Conservation (phyloP, 176 grass and related monocot species). For the Carex parvula region DNA sequence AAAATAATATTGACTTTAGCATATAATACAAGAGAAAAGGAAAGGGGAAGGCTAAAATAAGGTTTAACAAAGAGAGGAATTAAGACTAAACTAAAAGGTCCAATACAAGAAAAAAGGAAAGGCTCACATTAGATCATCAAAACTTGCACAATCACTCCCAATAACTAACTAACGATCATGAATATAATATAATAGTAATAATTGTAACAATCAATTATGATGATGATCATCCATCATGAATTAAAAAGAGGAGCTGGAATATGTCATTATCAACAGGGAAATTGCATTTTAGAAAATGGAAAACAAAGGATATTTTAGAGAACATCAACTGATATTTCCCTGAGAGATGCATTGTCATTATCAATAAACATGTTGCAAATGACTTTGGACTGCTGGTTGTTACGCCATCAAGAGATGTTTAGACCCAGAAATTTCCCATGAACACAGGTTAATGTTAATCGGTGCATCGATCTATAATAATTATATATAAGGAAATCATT, state of each 20-base stretch:
- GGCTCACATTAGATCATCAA: not conserved
- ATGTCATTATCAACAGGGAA: not conserved
- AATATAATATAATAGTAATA: too few species aligned
- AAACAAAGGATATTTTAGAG: not conserved
- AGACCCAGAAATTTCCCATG: not conserved
- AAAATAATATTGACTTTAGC: not conserved
- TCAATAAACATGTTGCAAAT: constrained; percentile 4
- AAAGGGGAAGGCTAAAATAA: not conserved
- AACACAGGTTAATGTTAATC: not conserved
- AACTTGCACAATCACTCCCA: not conserved
- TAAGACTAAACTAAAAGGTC: not conserved
- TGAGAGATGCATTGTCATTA: not conserved
- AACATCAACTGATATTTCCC: not conserved
- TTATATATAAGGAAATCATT: not conserved
- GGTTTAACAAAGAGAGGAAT: not conserved
- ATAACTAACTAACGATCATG: not conserved
- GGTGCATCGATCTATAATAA: not conserved
- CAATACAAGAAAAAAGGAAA: not conserved
- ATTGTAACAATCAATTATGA: too few species aligned
- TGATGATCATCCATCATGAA: not conserved
- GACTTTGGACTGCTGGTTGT: constrained; percentile 8
- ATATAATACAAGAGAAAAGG: not conserved
- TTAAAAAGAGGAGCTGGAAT: not conserved
- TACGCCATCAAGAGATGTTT: not conserved
- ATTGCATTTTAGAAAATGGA: not conserved